A percentile compares a stretch with the other conserved stretches of the same genome.
Conservation (phyloP, 1,139 yeast genomes). For the Hansenula lynferdii region DNA sequence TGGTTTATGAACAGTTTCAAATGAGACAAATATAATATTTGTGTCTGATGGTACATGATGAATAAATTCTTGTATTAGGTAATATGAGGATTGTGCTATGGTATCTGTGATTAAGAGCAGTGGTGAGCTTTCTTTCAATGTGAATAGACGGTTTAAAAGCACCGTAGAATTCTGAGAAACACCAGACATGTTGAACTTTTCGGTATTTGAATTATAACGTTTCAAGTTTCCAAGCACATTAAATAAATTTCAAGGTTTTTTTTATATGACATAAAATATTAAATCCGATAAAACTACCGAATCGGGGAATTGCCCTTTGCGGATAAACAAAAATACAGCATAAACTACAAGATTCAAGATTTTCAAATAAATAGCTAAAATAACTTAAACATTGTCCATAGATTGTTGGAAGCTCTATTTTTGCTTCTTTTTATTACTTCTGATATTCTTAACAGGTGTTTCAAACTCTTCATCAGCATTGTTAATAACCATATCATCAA, state of each 20-base stretch:
- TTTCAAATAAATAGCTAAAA: too few relatives aligned
- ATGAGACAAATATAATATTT: constrained; percentile 50
- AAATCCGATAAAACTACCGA: neutral
- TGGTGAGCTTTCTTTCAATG: constrained; percentile 70
- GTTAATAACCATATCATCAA: neutral
- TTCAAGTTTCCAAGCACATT: neutral
- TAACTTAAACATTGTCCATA: too few relatives aligned
- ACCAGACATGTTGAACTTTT: constrained; percentile 25
- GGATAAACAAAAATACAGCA: too few relatives aligned
- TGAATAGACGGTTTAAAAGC: constrained; percentile 54
- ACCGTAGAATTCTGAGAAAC: constrained; percentile 52
- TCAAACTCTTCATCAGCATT: neutral
- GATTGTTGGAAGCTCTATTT: too few relatives aligned
- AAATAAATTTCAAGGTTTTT: too few relatives aligned
- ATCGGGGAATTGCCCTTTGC: neutral
- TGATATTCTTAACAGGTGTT: neutral
- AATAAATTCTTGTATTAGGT: constrained; percentile 53
- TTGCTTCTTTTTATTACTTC: too few relatives aligned
- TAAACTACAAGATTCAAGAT: too few relatives aligned
- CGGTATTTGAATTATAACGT: neutral
- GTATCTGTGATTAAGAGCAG: constrained; percentile 67
- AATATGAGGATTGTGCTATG: constrained; percentile 58
- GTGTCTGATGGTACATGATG: constrained; percentile 30
- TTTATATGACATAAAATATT: neutral
- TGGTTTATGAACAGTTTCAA: constrained; percentile 55